These are phyloP conservation scores for Diaporthe citrichinensis DNA, from an alignment of 2,329 filamentous ascomycete genomes.

Conservation along the genomic window DNA sequence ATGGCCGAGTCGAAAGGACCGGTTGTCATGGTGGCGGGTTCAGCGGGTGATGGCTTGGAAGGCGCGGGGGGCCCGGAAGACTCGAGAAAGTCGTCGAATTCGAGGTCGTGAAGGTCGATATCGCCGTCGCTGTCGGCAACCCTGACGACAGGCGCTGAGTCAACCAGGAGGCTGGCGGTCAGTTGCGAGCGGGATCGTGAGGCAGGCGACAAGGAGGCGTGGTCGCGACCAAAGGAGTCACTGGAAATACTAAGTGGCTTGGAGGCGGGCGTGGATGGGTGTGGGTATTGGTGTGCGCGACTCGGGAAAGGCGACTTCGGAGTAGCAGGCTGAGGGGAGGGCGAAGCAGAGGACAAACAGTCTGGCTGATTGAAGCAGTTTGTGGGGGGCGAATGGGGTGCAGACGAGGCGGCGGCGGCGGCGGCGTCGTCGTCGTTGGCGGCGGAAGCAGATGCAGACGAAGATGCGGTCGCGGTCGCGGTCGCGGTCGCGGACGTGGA, in stretches of 20 bases:
- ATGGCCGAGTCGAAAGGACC: slow-evolving; percentile 72
- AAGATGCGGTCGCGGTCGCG: background rate
- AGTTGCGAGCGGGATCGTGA: slow-evolving; percentile 43
- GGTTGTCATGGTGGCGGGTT: slow-evolving; percentile 69
- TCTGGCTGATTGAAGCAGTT: slow-evolving; percentile 51
- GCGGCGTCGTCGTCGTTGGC: slow-evolving; percentile 34
- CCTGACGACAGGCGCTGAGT: slow-evolving; percentile 41
- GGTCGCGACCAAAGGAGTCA: slow-evolving; percentile 44
- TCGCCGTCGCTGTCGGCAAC: slow-evolving; percentile 44
- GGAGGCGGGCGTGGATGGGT: slow-evolving; percentile 46
- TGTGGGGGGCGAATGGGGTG: slow-evolving; percentile 46
- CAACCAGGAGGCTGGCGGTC: slow-evolving; percentile 46
- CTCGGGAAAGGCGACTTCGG: slow-evolving; percentile 53
- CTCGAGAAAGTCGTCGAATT: slow-evolving; percentile 49
- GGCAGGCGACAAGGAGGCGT: slow-evolving; percentile 45
- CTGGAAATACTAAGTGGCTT: slow-evolving; percentile 44
- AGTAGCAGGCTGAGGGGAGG: slow-evolving; percentile 61
- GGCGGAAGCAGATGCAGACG: slow-evolving; percentile 50
- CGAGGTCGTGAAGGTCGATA: slow-evolving; percentile 47
- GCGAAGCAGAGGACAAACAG: slow-evolving; percentile 54
- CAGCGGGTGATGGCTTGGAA: slow-evolving; percentile 45
- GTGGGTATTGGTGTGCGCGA: slow-evolving; percentile 40
- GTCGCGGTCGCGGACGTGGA: background rate
- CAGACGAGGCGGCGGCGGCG: slow-evolving; percentile 43
- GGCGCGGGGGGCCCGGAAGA: slow-evolving; percentile 18